A percentile compares a stretch with the other conserved stretches of the same genome.
phyloP scores from a whole-genome alignment of 208 protist genomes.

The Entamoeba moshkovskii region DNA sequence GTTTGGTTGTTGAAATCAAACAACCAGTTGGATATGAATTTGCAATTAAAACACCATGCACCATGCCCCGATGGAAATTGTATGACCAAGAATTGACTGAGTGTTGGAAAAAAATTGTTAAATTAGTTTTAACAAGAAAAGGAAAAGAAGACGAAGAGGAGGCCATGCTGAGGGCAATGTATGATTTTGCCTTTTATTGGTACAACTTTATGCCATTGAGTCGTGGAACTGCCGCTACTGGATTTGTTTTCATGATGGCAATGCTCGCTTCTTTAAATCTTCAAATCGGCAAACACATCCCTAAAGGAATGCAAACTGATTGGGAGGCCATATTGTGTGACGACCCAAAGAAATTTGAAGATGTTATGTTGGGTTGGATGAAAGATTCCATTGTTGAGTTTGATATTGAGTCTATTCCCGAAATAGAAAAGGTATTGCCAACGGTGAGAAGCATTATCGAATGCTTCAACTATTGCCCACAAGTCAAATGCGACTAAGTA shows the following conservation, averaged over 20 bases:
- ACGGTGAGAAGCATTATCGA: neutral
- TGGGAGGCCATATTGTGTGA: conserved; percentile 37
- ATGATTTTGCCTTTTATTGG: conserved; percentile 46
- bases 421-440: neutral
- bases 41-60: conserved; percentile 46
- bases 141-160: neutral
- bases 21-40: conserved; percentile 46
- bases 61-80: conserved; percentile 37
- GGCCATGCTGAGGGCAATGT: conserved; percentile 27
- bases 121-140: neutral
- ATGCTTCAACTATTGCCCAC: neutral
- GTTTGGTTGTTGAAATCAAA: conserved; percentile 38
- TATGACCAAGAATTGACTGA: neutral
- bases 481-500: neutral
- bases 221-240: conserved; percentile 44
- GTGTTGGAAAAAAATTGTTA: neutral
- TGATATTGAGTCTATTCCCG: neutral
- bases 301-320: conserved; percentile 26
- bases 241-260: conserved; percentile 25
- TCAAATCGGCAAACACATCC: neutral
- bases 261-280: conserved; percentile 31
- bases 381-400: neutral
- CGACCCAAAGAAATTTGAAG: conserved; percentile 22
- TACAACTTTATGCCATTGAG: conserved; percentile 52
- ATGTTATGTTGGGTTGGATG: neutral